Percentiles rank a stretch among this genome's conserved stretches.
phyloP scores from a whole-genome alignment of 2,329 filamentous ascomycete species.

The Malbranchea zuffiana region DNA sequence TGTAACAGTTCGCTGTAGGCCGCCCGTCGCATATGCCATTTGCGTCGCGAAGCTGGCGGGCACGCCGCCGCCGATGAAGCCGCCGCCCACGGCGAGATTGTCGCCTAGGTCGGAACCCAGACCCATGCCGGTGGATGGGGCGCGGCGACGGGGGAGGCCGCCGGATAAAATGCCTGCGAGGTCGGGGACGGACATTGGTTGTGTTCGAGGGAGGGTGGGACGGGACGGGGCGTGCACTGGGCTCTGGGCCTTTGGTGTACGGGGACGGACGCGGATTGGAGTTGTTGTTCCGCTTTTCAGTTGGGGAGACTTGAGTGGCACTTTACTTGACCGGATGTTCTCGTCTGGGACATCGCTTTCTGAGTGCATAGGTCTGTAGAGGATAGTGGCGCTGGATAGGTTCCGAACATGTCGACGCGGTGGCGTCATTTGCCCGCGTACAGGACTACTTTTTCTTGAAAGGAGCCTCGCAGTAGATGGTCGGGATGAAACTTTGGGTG shows the following conservation, averaged over 20 bases:
- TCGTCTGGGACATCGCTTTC: constrained; percentile 32
- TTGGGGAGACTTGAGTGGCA: constrained; percentile 1
- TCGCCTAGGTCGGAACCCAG: constrained; percentile 63
- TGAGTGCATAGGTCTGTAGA: constrained; percentile 59
- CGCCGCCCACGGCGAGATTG: constrained; percentile 49
- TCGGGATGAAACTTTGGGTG: constrained; percentile 29
- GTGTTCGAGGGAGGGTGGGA: constrained; percentile 10
- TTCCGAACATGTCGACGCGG: constrained; percentile 56
- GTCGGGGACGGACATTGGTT: constrained; percentile 48
- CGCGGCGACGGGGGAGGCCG: constrained; percentile 34
- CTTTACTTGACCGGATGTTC: not conserved
- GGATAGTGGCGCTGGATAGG: constrained; percentile 68
- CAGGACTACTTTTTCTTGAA: constrained; percentile 27
- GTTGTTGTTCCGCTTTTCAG: constrained; percentile 1
- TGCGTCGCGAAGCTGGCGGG: constrained; percentile 72
- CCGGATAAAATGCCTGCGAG: constrained; percentile 45
- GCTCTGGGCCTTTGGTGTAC: constrained; percentile 1
- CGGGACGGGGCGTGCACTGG: constrained; percentile 1
- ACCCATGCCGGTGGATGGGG: constrained; percentile 59
- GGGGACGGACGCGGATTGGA: constrained; percentile 4
- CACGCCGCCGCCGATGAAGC: constrained; percentile 46
- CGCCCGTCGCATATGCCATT: constrained; percentile 61
- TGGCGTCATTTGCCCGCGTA: constrained; percentile 28
- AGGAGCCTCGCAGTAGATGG: constrained; percentile 34
- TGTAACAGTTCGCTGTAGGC: constrained; percentile 37